Evolutionary conservation across 2,329 filamentous ascomycete species (phyloP).

Genomic region (Pyrenophora graminea): DNA sequence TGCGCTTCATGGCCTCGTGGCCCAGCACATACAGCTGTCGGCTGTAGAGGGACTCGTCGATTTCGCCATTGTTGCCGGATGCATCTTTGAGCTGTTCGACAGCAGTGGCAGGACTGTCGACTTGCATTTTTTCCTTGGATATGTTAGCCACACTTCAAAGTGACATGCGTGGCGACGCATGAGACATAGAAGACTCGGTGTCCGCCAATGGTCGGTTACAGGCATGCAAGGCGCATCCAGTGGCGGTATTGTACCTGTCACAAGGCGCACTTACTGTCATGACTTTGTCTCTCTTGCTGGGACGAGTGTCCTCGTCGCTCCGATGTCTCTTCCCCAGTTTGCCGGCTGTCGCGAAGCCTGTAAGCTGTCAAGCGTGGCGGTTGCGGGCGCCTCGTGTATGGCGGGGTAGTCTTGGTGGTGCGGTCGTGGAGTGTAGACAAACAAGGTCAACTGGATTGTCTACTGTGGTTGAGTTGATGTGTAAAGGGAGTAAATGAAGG

Average conservation of each 20-base stretch:
- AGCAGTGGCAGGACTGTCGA: constrained; percentile 62
- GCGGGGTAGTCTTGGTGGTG: constrained; percentile 17
- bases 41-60: constrained; percentile 70
- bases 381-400: constrained; percentile 16
- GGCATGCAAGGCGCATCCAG: constrained; percentile 18
- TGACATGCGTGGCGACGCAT: constrained; percentile 2
- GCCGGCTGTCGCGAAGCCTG: constrained; percentile 36
- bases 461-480: constrained; percentile 1
- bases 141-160: constrained; percentile 9
- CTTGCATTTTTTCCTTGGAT: constrained; percentile 63
- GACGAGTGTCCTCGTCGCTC: constrained; percentile 45
- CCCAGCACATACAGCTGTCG: constrained; percentile 73
- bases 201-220: constrained; percentile 12
- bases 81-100: constrained; percentile 62
- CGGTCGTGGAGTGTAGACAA: constrained; percentile 1
- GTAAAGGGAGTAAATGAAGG: constrained; percentile 4
- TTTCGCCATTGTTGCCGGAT: constrained; percentile 58
- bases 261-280: constrained; percentile 45
- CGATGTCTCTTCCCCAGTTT: constrained; percentile 51
- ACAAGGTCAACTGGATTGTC: constrained; percentile 9
- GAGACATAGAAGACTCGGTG: constrained; percentile 3
- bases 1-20: constrained; percentile 93
- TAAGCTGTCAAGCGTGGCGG: constrained; percentile 29
- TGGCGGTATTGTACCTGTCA: background rate
- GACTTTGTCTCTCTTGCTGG: constrained; percentile 48